phyloP scores from a whole-genome alignment of 805 yeast species.

The Candida coleopterorum region DNA sequence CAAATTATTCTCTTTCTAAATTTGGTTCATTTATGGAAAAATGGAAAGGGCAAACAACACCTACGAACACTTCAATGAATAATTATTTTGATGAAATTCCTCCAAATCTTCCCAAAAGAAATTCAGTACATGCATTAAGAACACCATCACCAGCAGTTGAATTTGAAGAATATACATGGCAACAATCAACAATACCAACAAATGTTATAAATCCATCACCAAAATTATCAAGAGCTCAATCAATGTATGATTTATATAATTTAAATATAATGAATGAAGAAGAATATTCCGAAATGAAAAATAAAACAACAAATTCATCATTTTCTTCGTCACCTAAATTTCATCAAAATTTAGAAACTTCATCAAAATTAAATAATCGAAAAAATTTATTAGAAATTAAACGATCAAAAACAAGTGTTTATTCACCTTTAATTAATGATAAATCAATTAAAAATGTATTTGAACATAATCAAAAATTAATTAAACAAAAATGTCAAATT shows the following conservation, averaged over 20 bases:
- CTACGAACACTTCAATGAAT: slow-evolving; percentile 7
- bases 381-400: slow-evolving; percentile 9
- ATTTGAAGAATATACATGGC: slow-evolving; percentile 26
- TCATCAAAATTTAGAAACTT: no score
- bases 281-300: neutral
- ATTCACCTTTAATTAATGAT: slow-evolving; percentile 17
- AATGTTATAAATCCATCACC: slow-evolving; percentile 13
- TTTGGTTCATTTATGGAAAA: slow-evolving; percentile 42
- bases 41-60: slow-evolving; percentile 30
- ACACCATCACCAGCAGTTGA: slow-evolving; percentile 36
- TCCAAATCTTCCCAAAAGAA: slow-evolving; percentile 16
- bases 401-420: slow-evolving; percentile 21
- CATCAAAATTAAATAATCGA: neutral
- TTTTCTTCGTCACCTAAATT: neutral
- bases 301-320: no score
- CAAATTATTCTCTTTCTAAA: slow-evolving; percentile 36
- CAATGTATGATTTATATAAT: slow-evolving; percentile 27
- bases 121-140: slow-evolving; percentile 26
- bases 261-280: slow-evolving; percentile 7
- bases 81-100: slow-evolving; percentile 13
- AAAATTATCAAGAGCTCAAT: slow-evolving; percentile 29
- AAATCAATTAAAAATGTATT: slow-evolving; percentile 14
- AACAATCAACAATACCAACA: slow-evolving; percentile 13
- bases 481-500: slow-evolving; percentile 17
- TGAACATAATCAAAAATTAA: slow-evolving; percentile 16